Evolutionary conservation across 169 alveolate genomes (phyloP).

Genomic region (Cryptosporidium meleagridis): DNA sequence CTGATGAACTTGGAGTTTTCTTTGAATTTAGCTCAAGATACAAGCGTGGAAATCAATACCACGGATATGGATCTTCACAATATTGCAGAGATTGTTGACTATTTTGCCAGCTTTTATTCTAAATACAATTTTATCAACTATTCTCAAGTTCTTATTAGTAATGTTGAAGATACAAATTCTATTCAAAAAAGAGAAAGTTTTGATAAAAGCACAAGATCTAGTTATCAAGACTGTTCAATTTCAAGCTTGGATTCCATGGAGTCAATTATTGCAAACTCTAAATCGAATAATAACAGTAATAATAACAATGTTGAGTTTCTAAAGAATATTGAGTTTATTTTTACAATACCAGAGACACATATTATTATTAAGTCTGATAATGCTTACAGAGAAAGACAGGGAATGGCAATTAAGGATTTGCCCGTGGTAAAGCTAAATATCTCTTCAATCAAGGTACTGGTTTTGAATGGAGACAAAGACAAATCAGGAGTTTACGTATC

Average conservation of each 20-base stretch:
- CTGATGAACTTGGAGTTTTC: slow-evolving; percentile 12
- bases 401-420: slow-evolving; percentile 46
- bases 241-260: not conserved
- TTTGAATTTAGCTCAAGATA: not conserved
- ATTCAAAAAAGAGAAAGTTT: not conserved
- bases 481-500: slow-evolving; percentile 31
- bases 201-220: not conserved
- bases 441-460: not conserved
- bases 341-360: slow-evolving; percentile 14
- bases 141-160: slow-evolving; percentile 36
- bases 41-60: slow-evolving; percentile 25
- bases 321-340: slow-evolving; percentile 33
- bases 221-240: not conserved
- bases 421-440: slow-evolving; percentile 11
- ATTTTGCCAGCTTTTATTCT: slow-evolving; percentile 23
- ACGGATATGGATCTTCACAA: slow-evolving; percentile 64
- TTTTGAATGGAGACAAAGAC: not conserved
- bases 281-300: slow-evolving; percentile 6
- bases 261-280: not conserved
- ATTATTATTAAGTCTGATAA: slow-evolving; percentile 1
- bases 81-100: slow-evolving; percentile 31
- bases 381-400: slow-evolving; percentile 29
- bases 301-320: not conserved
- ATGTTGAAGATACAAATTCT: not conserved
- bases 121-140: slow-evolving; percentile 48